Conservation (phyloP, 805 yeast genomes). For the Saccharomycopsis fermentans region DNA sequence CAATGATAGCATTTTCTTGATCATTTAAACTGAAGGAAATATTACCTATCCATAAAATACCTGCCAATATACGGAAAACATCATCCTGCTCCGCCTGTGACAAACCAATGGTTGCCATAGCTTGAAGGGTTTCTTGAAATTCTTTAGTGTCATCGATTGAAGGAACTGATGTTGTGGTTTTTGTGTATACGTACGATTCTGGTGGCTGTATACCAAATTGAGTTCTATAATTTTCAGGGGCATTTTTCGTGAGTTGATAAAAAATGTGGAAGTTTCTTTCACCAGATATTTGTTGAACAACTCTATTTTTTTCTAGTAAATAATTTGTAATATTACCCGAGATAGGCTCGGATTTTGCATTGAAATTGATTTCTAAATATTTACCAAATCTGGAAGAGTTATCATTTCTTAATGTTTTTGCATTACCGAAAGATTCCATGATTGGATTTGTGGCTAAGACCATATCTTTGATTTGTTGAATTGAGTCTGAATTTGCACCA, state of each 20-base stretch:
- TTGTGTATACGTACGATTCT: conserved; percentile 83
- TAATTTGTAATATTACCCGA: conserved; percentile 96
- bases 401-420: conserved; percentile 81
- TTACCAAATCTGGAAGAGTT: conserved; percentile 90
- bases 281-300: conserved; percentile 84
- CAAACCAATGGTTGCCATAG: conserved; percentile 85
- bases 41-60: conserved; percentile 92
- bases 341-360: conserved; percentile 73
- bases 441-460: conserved; percentile 94
- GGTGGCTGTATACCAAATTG: conserved; percentile 87
- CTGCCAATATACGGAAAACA: conserved; percentile 75
- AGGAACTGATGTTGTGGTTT: conserved; percentile 75
- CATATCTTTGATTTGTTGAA: conserved; percentile 89
- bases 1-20: conserved; percentile 71
- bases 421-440: conserved; percentile 87
- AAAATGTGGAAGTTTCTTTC: conserved; percentile 97
- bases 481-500: conserved; percentile 53
- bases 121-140: conserved; percentile 67
- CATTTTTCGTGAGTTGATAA: conserved; percentile 90
- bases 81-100: conserved; percentile 78
- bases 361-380: conserved; percentile 84
- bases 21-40: conserved; percentile 77
- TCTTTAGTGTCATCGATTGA: conserved; percentile 80
- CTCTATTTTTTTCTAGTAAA: conserved; percentile 88
- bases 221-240: conserved; percentile 75